phyloP scores from a whole-genome alignment of 495 filamentous ascomycete genomes.

The Melanomma pulvis-pyrius region DNA sequence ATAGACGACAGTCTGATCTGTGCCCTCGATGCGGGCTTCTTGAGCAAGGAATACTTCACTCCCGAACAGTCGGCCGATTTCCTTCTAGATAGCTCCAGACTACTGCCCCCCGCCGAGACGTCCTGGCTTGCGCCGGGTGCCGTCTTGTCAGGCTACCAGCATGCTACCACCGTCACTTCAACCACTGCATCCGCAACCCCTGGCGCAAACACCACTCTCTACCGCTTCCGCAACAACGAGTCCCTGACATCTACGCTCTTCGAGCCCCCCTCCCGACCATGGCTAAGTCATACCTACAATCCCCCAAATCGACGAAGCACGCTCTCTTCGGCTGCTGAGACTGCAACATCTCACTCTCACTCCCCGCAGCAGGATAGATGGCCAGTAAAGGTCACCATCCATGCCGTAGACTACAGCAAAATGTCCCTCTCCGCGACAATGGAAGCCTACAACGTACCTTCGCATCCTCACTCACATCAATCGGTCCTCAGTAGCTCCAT shows the following conservation, averaged over 20 bases:
- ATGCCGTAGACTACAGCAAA: constrained; percentile 63
- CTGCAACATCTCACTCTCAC: constrained; percentile 22
- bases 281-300: constrained; percentile 39
- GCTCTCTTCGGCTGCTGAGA: constrained; percentile 12
- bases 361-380: constrained; percentile 60
- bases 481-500: constrained; percentile 23
- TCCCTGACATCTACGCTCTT: constrained; percentile 32
- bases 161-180: constrained; percentile 46
- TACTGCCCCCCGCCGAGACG: constrained; percentile 59
- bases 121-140: constrained; percentile 69
- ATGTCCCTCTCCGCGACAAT: constrained; percentile 76
- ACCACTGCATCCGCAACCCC: constrained; percentile 19
- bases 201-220: constrained; percentile 32
- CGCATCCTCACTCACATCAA: constrained; percentile 37
- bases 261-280: constrained; percentile 39
- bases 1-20: constrained; percentile 60
- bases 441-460: constrained; percentile 76
- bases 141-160: constrained; percentile 66
- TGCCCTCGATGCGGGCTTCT: constrained; percentile 52
- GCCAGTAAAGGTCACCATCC: constrained; percentile 74
- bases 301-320: constrained; percentile 15
- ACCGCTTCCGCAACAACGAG: constrained; percentile 38
- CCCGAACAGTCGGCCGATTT: constrained; percentile 63
- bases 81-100: constrained; percentile 58
- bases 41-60: constrained; percentile 54